A percentile compares a stretch with the other conserved stretches of the same genome.
Evolutionary conservation across 805 yeast genomes (phyloP).

Genomic region (Kodamaea neixiangensis): DNA sequence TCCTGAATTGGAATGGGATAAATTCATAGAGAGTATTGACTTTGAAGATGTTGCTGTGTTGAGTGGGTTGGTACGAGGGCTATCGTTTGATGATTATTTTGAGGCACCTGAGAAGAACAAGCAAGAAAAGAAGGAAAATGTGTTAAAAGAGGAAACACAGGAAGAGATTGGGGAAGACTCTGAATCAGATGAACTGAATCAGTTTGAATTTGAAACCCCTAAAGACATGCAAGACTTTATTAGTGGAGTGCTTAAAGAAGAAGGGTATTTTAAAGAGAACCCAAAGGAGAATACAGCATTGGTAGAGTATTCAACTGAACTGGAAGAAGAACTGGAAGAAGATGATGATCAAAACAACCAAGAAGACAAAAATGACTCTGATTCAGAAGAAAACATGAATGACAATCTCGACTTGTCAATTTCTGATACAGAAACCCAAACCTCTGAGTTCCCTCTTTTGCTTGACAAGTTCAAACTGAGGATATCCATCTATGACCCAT

Average conservation of each 20-base stretch:
- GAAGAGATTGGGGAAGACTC: not conserved
- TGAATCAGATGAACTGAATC: not conserved
- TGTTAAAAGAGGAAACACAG: not conserved
- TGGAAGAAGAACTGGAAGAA: constrained; percentile 5
- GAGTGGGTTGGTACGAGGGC: constrained; percentile 23
- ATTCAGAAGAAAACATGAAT: not conserved
- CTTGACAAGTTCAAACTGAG: constrained; percentile 24
- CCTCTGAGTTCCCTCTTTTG: constrained; percentile 24
- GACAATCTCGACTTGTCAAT: not conserved
- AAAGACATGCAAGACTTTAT: not conserved
- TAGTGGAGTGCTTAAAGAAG: constrained; percentile 1
- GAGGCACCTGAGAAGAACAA: constrained; percentile 9
- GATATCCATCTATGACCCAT: constrained; percentile 38
- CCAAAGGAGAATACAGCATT: not conserved
- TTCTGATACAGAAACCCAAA: not conserved
- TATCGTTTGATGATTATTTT: constrained; percentile 8
- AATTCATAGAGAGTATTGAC: constrained; percentile 24
- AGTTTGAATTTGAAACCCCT: not conserved
- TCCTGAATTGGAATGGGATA: constrained; percentile 7
- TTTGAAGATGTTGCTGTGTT: constrained; percentile 32
- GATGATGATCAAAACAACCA: not conserved
- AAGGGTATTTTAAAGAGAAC: not conserved
- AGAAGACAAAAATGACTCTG: not conserved
- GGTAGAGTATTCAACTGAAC: not conserved
- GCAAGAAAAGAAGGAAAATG: constrained; percentile 7